Base-by-base conservation (phyloP, 495 filamentous ascomycete species). In the Tuber aestivum region DNA sequence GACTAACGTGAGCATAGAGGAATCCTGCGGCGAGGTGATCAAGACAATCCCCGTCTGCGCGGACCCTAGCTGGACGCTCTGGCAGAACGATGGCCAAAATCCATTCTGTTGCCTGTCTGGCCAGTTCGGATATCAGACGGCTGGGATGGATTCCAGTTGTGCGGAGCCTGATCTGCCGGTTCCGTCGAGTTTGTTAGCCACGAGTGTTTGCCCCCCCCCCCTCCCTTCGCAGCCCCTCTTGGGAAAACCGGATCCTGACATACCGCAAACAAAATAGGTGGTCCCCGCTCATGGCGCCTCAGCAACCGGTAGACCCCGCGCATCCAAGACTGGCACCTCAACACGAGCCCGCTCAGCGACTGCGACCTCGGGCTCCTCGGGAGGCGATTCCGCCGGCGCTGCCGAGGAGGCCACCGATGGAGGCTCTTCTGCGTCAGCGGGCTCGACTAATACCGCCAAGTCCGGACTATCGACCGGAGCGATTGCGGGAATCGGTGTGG, bases 1-100 rank as follows among this genome's bases (percentile, higher is more conserved):
- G 48, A 27, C 48, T 56, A 27, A 56, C 9, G 12, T 16, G 9
- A 16, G 56, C 3, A 65, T 16, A 65, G 56, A 65, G 56, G 56
- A 65, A 65, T 32, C 56, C n/a, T 65, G 56, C 12, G 56, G 8
- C 10, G 56, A 65, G 56, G 56, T 65, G 56, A 65, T 65, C 16
- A 2, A 32, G 27, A 65, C 56, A 18, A 1, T 65, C 27, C 56
- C 56, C 12, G 56, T 65, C 86, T 74, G 73, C 38, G n/a, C 61
- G 12, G 38, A 70, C n/a, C 61, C 38, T 10, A 21, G 38, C n/a
- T 74, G 73, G 73, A 74, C 61, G 0, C 40, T 70, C 2, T 45
- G 61, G 20, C 20, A 32, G 65, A 42, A 41, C n/a, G 44, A 18
- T 3, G 16, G 23, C n/a, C 42, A 50, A 21, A 9, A 72, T 0